phyloP scores from a whole-genome alignment of 2,329 filamentous ascomycete genomes.

The Fragosphaeria purpurea region DNA sequence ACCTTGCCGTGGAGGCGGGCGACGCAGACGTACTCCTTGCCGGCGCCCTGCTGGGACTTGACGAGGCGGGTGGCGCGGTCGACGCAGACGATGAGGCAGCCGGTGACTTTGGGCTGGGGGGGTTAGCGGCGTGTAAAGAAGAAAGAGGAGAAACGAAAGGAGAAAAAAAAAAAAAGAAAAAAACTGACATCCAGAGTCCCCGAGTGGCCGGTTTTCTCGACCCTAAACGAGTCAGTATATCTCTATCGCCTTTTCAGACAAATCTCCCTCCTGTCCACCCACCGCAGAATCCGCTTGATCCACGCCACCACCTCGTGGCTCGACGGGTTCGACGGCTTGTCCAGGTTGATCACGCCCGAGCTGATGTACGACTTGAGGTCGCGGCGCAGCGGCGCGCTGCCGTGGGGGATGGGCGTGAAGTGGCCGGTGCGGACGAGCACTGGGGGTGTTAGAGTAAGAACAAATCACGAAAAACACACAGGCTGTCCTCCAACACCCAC shows the following conservation, averaged over 20 bases:
- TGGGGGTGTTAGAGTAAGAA: slow-evolving; percentile 24
- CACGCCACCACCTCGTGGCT: slow-evolving; percentile 98
- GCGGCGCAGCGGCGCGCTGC: slow-evolving; percentile 82
- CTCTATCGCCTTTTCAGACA: neutral
- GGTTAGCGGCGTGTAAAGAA: neutral
- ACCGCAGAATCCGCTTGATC: slow-evolving; percentile 96
- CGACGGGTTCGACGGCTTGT: slow-evolving; percentile 95
- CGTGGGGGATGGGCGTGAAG: slow-evolving; percentile 92
- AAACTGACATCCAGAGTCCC: slow-evolving; percentile 67
- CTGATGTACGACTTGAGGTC: slow-evolving; percentile 96
- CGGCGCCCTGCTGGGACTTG: slow-evolving; percentile 96
- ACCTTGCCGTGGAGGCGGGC: slow-evolving; percentile 93
- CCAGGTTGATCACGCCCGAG: slow-evolving; percentile 95
- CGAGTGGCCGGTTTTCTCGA: slow-evolving; percentile 96
- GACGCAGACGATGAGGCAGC: slow-evolving; percentile 43
- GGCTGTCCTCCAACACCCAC: slow-evolving; percentile 44
- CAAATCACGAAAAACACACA: slow-evolving; percentile 4
- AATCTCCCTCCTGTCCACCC: slow-evolving; percentile 20
- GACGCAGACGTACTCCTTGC: slow-evolving; percentile 98
- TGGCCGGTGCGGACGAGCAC: slow-evolving; percentile 90
- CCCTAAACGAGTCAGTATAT: slow-evolving; percentile 34
- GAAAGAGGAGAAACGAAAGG: neutral
- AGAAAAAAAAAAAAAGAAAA: too few species aligned
- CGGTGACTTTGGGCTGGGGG: slow-evolving; percentile 65
- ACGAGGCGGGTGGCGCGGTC: slow-evolving; percentile 95